Evolutionary conservation across 176 grass and related monocot species (phyloP).

Genomic region (Chrysopogon serrulatus): DNA sequence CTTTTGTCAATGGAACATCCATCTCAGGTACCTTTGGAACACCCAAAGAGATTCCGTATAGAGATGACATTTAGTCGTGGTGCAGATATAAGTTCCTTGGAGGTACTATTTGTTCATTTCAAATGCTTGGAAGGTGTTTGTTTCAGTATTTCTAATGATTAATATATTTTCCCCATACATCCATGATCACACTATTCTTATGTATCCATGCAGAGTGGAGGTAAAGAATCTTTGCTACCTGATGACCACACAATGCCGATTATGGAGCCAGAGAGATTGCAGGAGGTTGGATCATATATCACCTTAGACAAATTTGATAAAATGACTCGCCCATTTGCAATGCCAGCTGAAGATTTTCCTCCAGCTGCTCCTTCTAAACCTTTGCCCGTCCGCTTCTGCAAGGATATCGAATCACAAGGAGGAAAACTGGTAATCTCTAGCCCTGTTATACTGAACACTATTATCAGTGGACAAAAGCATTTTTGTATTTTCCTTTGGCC

Average conservation of each 20-base stretch:
- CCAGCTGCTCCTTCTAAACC: conserved; percentile 49
- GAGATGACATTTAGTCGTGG: conserved; percentile 95
- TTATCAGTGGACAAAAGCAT: conserved; percentile 19
- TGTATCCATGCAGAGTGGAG: conserved; percentile 41
- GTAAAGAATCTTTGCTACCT: conserved; percentile 49
- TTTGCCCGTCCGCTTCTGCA: conserved; percentile 72
- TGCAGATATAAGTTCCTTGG: conserved; percentile 82
- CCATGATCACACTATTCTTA: conserved; percentile 14
- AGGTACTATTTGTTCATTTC: conserved; percentile 52
- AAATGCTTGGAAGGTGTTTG: not conserved
- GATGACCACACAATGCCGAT: conserved; percentile 88
- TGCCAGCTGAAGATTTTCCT: conserved; percentile 96
- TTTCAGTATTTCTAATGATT: not conserved
- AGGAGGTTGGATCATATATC: conserved; percentile 69
- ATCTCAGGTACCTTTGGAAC: conserved; percentile 74
- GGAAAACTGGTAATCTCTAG: conserved; percentile 60
- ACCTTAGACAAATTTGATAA: conserved; percentile 94
- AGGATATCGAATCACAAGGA: conserved; percentile 39
- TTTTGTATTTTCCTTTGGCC: not conserved
- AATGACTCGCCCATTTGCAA: conserved; percentile 83
- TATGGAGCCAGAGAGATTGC: conserved; percentile 83
- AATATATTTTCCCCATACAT: conserved; percentile 3
- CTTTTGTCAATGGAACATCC: conserved; percentile 12
- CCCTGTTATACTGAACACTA: conserved; percentile 32
- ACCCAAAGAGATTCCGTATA: conserved; percentile 96